Evolutionary conservation across 495 filamentous ascomycete species (phyloP), one percentile per base, ranked within the genome.

Genomic region (Coniosporium apollinis): DNA sequence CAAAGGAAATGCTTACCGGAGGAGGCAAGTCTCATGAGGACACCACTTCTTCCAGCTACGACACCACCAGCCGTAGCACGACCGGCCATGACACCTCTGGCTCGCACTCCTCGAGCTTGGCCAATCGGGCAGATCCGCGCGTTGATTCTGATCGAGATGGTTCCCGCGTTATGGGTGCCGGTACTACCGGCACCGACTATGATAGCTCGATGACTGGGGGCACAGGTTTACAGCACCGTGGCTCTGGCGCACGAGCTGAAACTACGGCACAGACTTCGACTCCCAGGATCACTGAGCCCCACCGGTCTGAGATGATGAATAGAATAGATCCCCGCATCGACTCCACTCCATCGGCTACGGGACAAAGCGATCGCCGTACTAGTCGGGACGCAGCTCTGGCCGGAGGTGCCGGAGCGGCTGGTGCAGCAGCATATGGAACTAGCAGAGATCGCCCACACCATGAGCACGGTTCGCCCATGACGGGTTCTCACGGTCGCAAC

Each of bases 351-450:
- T 2, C 18, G 18, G 4, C 11, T 25, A 26, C 33, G 5, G 9
- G 34, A 21, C 7, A 20, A 7, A 22, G 26, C n/a, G 43, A 45
- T 19, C 55, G 49, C 33, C 55, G 58, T 36, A 46, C 52, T 20
- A 44, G 48, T 14, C 46, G 47, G 3, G 46, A 50, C 21, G 47
- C 46, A 13, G 47, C 41, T 6, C 4, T 47, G n/a, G 46, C 39
- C 9, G 45, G 45, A n/a, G 46, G 39, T 17, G 28, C 20, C 13
- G 30, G 30, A 4, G 39, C 30, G 5, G 26, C 35, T 22, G 35
- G 22, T 0, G 44, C 46, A 16, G 34, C 15, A 4, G 45, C 36
- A 3, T 40, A 33, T 22, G 38, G 36, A 30, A 15, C 21, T 19
- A 34, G 28, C 36, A 33, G 35, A 36, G 21, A 28, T 14, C 40